Evolutionary conservation across 345 rosid genomes (phyloP), one percentile per base, ranked within the genome.

Genomic region (Syzygium aromaticum): DNA sequence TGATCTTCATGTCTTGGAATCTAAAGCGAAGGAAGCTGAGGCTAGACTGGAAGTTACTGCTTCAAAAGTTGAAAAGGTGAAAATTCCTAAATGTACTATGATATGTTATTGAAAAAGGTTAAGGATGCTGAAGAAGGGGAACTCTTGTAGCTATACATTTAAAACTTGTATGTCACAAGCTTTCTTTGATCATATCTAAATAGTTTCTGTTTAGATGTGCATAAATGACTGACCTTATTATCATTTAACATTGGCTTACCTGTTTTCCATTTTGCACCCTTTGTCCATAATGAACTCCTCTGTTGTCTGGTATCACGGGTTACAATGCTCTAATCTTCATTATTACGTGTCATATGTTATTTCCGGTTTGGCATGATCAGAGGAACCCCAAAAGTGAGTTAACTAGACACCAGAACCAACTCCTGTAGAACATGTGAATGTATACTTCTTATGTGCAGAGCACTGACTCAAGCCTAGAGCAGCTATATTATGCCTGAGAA

Each of bases 1-100:
- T 89, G 96, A 95, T 88, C 89, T 95, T 88, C 94, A 97, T 88
- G 93, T 93, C 87, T 88, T 95, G 85, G 89, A 93, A 89, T 91
- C 92, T 22, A 93, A 90, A 90, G 98, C 91, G 1, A 87, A 87
- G 90, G 94, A 93, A 14, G 93, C 94, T 22, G 94, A 93, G 84
- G 92, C 86, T 64, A 88, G 91, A 89, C 85, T 95, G 85, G 89
- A 90, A 86, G 89, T 84, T 28, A 86, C 85, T 17, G 92, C 90
- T 87, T 91, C 90, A 83, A 89, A 86, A 89, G 95, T 91, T 84
- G 92, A 93, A 87, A 90, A 94, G 95, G 98, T 95, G 43, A 67
- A 22, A 38, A 17, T 82, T 89, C 43, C 40, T 51, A 49, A 51
- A 57, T 77, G 30, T 77, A 52, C 49, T 49, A 38, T 33, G 1